These are phyloP conservation scores for Aspergillus mulundensis DNA, from an alignment of 495 filamentous ascomycete species.

Conservation along the genomic window DNA sequence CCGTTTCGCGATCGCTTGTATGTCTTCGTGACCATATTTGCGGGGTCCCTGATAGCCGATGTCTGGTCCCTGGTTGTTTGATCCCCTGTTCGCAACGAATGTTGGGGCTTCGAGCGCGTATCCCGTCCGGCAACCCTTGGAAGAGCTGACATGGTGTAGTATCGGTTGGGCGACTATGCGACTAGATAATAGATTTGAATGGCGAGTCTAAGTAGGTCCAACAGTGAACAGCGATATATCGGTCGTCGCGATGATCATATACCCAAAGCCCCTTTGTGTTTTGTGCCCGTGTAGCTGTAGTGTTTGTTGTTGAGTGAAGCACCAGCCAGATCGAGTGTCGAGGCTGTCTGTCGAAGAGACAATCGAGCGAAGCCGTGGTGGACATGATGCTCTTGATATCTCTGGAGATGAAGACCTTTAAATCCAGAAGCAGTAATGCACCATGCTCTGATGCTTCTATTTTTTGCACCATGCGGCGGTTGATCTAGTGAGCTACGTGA, in stretches of 20 bases:
- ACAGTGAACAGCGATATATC: neutral
- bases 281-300: neutral
- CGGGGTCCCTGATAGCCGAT: neutral
- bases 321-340: neutral
- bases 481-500: slow-evolving; percentile 1
- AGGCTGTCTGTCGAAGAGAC: neutral
- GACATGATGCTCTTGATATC: slow-evolving; percentile 16
- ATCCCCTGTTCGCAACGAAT: neutral
- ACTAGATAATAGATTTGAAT: neutral
- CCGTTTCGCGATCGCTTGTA: slow-evolving; percentile 10
- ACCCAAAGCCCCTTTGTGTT: neutral
- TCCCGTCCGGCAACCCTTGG: neutral
- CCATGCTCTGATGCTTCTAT: slow-evolving; percentile 19
- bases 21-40: slow-evolving; percentile 2
- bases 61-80: neutral
- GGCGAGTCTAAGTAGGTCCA: neutral
- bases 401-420: slow-evolving; percentile 11
- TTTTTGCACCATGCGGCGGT: slow-evolving; percentile 17
- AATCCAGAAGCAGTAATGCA: slow-evolving; percentile 6
- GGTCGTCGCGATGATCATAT: neutral
- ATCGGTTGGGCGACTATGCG: neutral
- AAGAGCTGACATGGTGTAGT: neutral
- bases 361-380: slow-evolving; percentile 4
- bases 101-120: neutral
- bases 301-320: neutral